Base-by-base conservation (phyloP, 2,329 filamentous ascomycete species). In the Blastomyces gilchristii region DNA sequence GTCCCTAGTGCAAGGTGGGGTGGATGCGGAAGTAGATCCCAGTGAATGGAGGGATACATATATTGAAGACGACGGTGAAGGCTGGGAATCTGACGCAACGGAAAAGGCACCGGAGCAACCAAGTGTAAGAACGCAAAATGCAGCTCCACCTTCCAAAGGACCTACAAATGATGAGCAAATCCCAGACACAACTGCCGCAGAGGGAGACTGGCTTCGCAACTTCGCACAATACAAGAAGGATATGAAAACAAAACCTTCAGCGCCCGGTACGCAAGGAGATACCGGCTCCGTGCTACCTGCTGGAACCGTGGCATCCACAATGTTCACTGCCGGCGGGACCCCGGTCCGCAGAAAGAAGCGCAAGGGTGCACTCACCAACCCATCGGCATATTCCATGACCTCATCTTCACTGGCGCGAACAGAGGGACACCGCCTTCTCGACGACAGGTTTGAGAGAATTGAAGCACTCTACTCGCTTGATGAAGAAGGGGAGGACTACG, bases 221-320 rank as follows among this genome's bases (percentile, higher is more conserved):
- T 97, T 96, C 78, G 89, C 90, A 69, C 90, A 94, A 72, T 97
- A 96, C 82, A 97, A 97, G 76, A 89, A 89, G 71, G 90, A 92
- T 64, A 76, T 76, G 63, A 84, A 83, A 70, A 69, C 75, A n/a
- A 79, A 75, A 41, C 69, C 71, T 8, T 63, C 65, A 8, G 71
- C 72, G 5, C 73, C 75, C 12, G 70, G 74, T 18, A 76, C 72
- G 14, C 71, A 74, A 16, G 72, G 73, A 8, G 72, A 75, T n/a
- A 76, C 75, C 1, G 73, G 75, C 60, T 74, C 73, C 25, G 76
- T 76, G 58, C 73, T 72, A 39, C 71, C 69, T n/a, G 58, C 41
- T 28, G 41, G 41, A 47, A 78, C 77, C 5, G 68, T 76, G 31
- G 74, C 78, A n/a, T 78, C 76, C 3, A 78, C 78, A 9, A 68